These are phyloP conservation scores for Centella asiatica DNA, from an alignment of 129 eudicot genomes.

Conservation along the genomic window DNA sequence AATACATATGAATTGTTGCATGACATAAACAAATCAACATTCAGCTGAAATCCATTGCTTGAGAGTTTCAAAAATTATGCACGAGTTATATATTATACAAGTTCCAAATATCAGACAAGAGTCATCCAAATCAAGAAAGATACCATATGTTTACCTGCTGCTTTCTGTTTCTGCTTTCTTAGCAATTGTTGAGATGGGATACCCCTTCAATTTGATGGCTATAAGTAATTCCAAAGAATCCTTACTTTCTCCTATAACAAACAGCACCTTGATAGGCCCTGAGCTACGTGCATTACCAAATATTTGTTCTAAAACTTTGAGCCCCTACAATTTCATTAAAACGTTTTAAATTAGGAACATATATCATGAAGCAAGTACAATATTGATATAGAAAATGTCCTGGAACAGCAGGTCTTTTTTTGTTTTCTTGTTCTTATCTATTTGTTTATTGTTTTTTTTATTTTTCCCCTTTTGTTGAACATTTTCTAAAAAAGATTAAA, in stretches of 20 bases:
- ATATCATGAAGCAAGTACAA: background rate
- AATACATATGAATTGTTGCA: too few species aligned
- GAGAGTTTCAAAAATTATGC: too few species aligned
- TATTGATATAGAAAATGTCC: too few species aligned
- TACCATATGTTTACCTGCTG: conserved; percentile 15
- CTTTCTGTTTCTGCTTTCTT: background rate
- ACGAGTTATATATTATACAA: background rate
- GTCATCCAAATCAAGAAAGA: background rate
- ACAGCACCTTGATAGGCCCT: conserved; percentile 8
- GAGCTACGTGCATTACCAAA: conserved; percentile 3
- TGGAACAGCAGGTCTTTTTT: too few species aligned
- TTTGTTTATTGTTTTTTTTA: too few species aligned
- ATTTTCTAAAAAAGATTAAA: too few species aligned
- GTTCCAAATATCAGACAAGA: background rate
- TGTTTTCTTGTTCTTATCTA: too few species aligned
- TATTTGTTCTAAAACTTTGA: conserved; percentile 14
- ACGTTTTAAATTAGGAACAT: background rate
- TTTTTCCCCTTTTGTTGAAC: too few species aligned
- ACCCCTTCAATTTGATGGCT: conserved; percentile 24
- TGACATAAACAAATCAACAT: too few species aligned
- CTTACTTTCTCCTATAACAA: conserved; percentile 8
- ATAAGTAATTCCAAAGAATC: conserved; percentile 8
- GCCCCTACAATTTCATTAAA: conserved; percentile 5
- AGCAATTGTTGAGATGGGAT: background rate
- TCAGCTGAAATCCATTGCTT: background rate